Evolutionary conservation across 2,329 filamentous ascomycete genomes (phyloP), one percentile per base, ranked within the genome.

Genomic region (Ambrosiella cleistominuta): DNA sequence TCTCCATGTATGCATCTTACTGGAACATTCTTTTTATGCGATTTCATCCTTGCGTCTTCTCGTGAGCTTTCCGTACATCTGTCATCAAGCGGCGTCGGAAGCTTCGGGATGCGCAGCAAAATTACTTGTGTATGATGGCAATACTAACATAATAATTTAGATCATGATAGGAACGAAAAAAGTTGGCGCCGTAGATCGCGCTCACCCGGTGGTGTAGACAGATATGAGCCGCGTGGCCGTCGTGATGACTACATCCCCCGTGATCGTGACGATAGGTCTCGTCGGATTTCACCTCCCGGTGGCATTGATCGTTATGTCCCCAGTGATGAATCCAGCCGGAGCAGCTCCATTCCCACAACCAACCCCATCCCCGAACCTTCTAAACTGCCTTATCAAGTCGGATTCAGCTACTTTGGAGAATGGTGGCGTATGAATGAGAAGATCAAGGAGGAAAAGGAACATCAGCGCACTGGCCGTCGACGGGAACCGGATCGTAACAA

Each of bases 361-460:
- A 90, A 90, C 63, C 85, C 85, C 7, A 71, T 91, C 2, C 75
- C 79, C 11, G 85, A 91, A 62, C 86, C 86, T 1, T 75, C 85
- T 64, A 80, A 80, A 61, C 74, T 91, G 8, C 80, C 85, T 2
- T 89, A 85, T 62, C 86, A 91, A 67, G 86, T 90, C 58, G 86
- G 86, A 1, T 91, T 91, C 69, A 90, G 86, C 12, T 91, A 85
- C 69, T 91, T 88, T 65, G 83, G 86, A 15, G 86, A 91, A 68
- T 91, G 86, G 86, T 91, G 86, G 86, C 80, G 86, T 61, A 75
- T 83, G 63, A 88, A 90, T 64, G 85, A 90, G 68, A 82, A 82
- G 66, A 85, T 90, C 66, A 90, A 88, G 69, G 85, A 90, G 55
- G 86, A 90, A 61, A 85, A 83, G 65, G 86, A 91, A 65, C 80